Conservation (phyloP, 164 flowering plant genomes). For the Berberis thunbergii region DNA sequence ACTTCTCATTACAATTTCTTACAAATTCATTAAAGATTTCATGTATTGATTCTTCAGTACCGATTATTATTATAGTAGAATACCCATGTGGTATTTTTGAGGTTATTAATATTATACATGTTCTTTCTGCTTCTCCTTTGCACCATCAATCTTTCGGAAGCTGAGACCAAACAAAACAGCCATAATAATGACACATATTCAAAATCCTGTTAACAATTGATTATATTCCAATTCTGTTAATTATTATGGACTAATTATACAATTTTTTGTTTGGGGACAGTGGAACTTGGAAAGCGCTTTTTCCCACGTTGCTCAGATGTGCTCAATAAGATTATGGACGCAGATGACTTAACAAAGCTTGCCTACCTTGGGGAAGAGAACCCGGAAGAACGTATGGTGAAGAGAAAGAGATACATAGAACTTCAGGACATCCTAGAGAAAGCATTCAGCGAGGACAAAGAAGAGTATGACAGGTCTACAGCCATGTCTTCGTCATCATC, state of each 20-base stretch:
- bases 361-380: constrained; percentile 34
- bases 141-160: no score
- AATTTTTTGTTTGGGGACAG: constrained; percentile 25
- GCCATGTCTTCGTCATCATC: constrained; percentile 34
- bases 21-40: no score
- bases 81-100: no score
- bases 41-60: no score
- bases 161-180: no score
- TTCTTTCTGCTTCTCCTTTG: no score
- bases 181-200: no score
- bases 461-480: constrained; percentile 33
- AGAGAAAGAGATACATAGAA: constrained; percentile 51
- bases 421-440: constrained; percentile 48
- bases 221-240: no score
- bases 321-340: constrained; percentile 67
- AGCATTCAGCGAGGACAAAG: constrained; percentile 67
- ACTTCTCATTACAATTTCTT: no score
- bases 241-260: not conserved
- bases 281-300: constrained; percentile 75
- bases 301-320: constrained; percentile 83
- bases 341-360: constrained; percentile 48
- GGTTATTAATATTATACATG: no score
- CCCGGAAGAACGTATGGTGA: constrained; percentile 37
- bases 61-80: no score
- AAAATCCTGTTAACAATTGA: no score